Base-by-base conservation (phyloP, 768 basidiomycete species). In the Suillus ampliporus region DNA sequence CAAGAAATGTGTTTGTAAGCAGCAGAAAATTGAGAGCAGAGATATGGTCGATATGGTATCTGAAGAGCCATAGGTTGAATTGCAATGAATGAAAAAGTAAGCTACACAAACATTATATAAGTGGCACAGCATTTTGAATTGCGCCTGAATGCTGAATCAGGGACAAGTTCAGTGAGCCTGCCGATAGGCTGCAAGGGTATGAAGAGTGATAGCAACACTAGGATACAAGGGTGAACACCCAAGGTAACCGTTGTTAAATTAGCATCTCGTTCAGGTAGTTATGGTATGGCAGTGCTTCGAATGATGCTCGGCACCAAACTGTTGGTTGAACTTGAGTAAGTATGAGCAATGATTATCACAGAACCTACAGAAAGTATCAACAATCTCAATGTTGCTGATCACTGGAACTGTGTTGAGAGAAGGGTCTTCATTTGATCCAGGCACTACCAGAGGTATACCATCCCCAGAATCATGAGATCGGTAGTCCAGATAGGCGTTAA, bases 131-230 rank as follows among this genome's bases (percentile, higher is more conserved):
- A 59, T 60, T 17, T 60, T 48, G 34, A 58, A 59, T 37, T 67
- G 60, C 3, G 66, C 71, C 23, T 70, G 64, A 13, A 75, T 60
- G 54, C 66, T 72, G 47, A 72, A 64, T 1, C 66, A 65, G 0
- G 74, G 73, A 46, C 72, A 72, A 4, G 64, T 65, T 1, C 66
- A 64, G 47, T 72, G 70, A 7, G 67, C 48, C 57, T 75, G 75
- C 3, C 67, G 66, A 52, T 68, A 75, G 2, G 67, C 54, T 17
- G 70, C 67, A 13, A 75, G 66, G 2, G 65, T 57, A 3, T 54
- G 58, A 37, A 73, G 43, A 0, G 64, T 63, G 28, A 74, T 58
- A 0, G 69, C 72, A 8, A 68, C 54, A 2, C 59, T 57, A 2
- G 68, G 67, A 10, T 60, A 53, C 23, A 43, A 35, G 1, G 72